These are phyloP conservation scores for Amphirosellinia nigrospora DNA, from an alignment of 495 filamentous ascomycete genomes.

Conservation along the genomic window DNA sequence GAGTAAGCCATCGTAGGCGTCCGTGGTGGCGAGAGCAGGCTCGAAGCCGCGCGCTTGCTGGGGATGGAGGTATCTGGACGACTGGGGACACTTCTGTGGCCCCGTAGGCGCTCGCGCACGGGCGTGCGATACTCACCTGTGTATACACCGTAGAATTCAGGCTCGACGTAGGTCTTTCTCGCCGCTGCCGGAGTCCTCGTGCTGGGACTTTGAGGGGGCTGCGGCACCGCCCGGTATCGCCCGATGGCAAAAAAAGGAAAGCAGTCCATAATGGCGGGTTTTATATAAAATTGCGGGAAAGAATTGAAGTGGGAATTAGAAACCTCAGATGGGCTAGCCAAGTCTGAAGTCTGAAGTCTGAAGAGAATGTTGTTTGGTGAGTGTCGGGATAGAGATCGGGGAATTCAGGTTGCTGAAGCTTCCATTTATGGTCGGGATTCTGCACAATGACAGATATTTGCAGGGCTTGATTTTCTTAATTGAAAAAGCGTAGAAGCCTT, in stretches of 20 bases:
- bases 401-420: not conserved
- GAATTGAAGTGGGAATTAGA: not conserved
- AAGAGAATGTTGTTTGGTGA: not conserved
- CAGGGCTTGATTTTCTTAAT: not conserved
- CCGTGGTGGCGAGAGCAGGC: not conserved
- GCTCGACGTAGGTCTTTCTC: not conserved
- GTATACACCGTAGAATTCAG: not conserved
- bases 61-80: not conserved
- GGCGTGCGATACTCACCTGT: constrained; percentile 22
- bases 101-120: not conserved
- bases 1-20: not conserved
- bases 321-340: constrained; percentile 17
- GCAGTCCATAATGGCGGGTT: not conserved
- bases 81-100: not conserved
- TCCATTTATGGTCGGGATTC: constrained; percentile 1
- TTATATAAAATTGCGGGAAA: not conserved
- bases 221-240: not conserved
- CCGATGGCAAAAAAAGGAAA: not conserved
- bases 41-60: not conserved
- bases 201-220: not conserved
- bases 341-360: constrained; percentile 15
- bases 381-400: too few relatives aligned
- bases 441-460: not conserved
- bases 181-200: not conserved
- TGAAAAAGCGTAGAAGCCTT: not conserved